Conservation (phyloP, 352 stramenopile species). For the Pythium grandisporangium region DNA sequence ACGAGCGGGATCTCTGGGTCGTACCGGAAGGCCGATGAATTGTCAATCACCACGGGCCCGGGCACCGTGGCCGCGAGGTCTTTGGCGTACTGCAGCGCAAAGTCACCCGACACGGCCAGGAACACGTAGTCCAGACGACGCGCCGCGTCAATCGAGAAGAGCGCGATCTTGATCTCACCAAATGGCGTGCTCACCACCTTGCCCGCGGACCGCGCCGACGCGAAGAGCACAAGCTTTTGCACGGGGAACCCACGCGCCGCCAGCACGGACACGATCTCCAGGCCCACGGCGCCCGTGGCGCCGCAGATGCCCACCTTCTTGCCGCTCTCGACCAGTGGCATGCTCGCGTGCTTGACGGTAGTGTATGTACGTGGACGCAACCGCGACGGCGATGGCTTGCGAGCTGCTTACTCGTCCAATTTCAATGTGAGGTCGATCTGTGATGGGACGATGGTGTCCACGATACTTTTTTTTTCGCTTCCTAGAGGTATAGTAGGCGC, state of each 20-base stretch:
- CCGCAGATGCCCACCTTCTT: constrained; percentile 78
- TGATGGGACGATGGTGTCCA: too few relatives aligned
- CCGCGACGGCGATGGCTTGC: too few relatives aligned
- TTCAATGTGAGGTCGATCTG: too few relatives aligned
- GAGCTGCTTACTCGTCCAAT: too few relatives aligned
- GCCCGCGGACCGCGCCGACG: constrained; percentile 89
- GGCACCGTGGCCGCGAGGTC: constrained; percentile 77
- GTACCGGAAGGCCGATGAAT: constrained; percentile 96
- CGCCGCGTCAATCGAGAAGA: constrained; percentile 92
- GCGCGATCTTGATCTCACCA: constrained; percentile 90
- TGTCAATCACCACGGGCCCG: constrained; percentile 96
- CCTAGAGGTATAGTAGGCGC: too few relatives aligned
- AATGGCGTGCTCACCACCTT: constrained; percentile 87
- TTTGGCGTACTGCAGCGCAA: constrained; percentile 93
- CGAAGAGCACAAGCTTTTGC: constrained; percentile 92
- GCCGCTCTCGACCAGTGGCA: constrained; percentile 10
- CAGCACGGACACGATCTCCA: constrained; percentile 94
- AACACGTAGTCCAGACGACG: constrained; percentile 95
- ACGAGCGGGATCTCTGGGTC: constrained; percentile 88
- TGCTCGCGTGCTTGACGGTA: too few relatives aligned
- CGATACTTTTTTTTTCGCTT: too few relatives aligned
- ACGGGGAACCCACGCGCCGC: constrained; percentile 83
- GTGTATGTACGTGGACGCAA: too few relatives aligned
- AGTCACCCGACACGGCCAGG: constrained; percentile 95
- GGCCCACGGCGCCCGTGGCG: constrained; percentile 92